A percentile compares a stretch with the other conserved stretches of the same genome.
Evolutionary conservation across 2,329 filamentous ascomycete species (phyloP).

Genomic region (Claviceps citrina): DNA sequence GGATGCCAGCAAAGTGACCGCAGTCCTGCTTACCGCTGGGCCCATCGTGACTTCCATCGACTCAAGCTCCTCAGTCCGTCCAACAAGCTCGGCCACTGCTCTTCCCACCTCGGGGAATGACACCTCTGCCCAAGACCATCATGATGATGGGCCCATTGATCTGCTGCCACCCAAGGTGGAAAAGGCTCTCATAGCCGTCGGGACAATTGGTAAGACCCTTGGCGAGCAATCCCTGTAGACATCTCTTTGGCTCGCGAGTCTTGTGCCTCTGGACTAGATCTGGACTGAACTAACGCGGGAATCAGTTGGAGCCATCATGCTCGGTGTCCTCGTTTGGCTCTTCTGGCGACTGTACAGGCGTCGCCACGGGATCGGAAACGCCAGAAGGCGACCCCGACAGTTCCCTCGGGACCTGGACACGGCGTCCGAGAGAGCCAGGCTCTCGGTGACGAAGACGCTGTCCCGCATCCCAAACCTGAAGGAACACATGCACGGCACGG

Average conservation of each 20-base stretch:
- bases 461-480: conserved; percentile 22
- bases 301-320: conserved; percentile 27
- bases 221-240: neutral
- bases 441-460: conserved; percentile 8
- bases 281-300: neutral
- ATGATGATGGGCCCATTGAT: conserved; percentile 2
- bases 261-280: too few species aligned
- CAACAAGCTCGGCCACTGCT: neutral
- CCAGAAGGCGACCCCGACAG: conserved; percentile 16
- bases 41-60: neutral
- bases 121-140: neutral
- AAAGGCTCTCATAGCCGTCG: conserved; percentile 10
- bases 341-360: conserved; percentile 21
- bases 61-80: neutral
- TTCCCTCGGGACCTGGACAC: neutral
- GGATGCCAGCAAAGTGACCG: conserved; percentile 4
- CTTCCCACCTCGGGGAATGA: neutral
- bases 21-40: neutral
- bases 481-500: conserved; percentile 13
- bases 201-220: conserved; percentile 9
- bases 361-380: conserved; percentile 15
- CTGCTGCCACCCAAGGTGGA: conserved; percentile 4
- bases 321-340: conserved; percentile 30
- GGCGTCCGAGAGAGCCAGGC: conserved; percentile 3
- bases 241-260: too few species aligned